Evolutionary conservation across 164 flowering plant species (phyloP), one percentile per base, ranked within the genome.

Genomic region (Warburgia ugandensis): DNA sequence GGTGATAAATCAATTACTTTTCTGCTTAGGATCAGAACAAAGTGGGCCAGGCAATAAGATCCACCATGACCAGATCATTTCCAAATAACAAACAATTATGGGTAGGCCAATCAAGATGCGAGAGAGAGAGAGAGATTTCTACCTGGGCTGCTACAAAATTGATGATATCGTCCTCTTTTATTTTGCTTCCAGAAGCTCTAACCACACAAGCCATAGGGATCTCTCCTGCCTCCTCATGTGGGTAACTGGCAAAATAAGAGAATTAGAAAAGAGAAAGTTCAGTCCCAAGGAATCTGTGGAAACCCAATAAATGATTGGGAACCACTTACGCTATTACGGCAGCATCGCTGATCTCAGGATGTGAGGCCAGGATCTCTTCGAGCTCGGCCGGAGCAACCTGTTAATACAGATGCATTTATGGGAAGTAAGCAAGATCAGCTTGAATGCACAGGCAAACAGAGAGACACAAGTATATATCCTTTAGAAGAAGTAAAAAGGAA

Each of bases 311-410:
- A n/a, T n/a, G n/a, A n/a, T n/a, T n/a, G n/a, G 21, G 11, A 8
- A n/a, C 5, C 25, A 50, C 71, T 48, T 50, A 67, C 71, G 71
- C 60, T 22, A 59, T 59, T 22, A 67, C 64, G 3, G 71, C 67
- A 8, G 60, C 67, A 32, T 67, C 71, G 10, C 0, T 31, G 25
- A 67, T 50, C 14, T 58, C 61, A 26, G 63, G 61, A 29, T 63
- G 71, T 11, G 45, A 31, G 30, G 26, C 28, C 29, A 62, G 39
- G 23, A 63, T 55, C 37, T 62, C 67, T 28, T 67, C 71, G 1
- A 67, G 67, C 48, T 67, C 71, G 1, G 63, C 71, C 0, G 71
- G 71, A 39, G 71, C 66, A 58, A 67, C 71, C 71, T 67, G 29
- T 25, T 50, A 8, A 35, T 35, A 9, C 35, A 26, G 35, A 26